These are phyloP conservation scores for Eremochloa ophiuroides DNA, from an alignment of 176 grass and related monocot genomes.

Conservation along the genomic window DNA sequence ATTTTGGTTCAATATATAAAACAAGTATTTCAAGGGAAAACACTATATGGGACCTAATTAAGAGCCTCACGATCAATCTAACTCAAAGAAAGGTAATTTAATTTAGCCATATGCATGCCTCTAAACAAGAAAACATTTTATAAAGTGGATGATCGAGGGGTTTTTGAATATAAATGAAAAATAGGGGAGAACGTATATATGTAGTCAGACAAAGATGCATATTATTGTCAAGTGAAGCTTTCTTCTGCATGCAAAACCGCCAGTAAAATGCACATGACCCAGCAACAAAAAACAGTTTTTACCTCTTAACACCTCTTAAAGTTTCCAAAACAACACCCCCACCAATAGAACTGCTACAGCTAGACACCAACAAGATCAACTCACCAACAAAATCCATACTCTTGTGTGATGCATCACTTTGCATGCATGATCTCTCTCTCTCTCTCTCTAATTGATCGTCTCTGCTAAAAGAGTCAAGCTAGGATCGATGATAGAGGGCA, in stretches of 20 bases:
- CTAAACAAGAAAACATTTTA: background rate
- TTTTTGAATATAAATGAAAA: background rate
- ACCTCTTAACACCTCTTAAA: background rate
- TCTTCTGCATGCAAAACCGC: background rate
- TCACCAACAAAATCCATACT: constrained; percentile 8
- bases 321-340: constrained; percentile 15
- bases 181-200: too few relatives aligned
- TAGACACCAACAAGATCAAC: background rate
- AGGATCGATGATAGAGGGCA: constrained; percentile 34
- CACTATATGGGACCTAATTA: background rate
- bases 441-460: background rate
- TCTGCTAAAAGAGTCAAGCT: background rate
- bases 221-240: background rate
- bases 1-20: background rate
- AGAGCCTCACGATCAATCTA: background rate
- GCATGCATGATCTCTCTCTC: constrained; percentile 13
- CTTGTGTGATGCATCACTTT: background rate
- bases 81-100: too few relatives aligned
- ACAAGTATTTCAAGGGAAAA: background rate
- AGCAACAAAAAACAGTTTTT: constrained; percentile 3
- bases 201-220: background rate
- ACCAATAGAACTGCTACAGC: background rate
- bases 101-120: background rate
- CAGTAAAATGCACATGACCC: constrained; percentile 8
- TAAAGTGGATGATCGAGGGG: background rate